Percentiles rank a stretch among this genome's conserved stretches.
Evolutionary conservation across 306 rosid genomes (phyloP).

Genomic region (Arachis hypogaea): DNA sequence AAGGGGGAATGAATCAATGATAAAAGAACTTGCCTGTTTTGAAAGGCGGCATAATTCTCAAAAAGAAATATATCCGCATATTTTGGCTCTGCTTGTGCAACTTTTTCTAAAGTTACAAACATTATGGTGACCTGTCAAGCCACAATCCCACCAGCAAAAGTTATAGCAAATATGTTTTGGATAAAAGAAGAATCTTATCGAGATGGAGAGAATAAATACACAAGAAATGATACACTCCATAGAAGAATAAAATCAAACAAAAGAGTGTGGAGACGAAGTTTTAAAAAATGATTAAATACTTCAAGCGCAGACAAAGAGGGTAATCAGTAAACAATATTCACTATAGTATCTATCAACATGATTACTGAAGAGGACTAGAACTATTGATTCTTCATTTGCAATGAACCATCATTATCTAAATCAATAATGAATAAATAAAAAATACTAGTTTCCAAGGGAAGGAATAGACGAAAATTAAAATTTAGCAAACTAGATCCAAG

Average conservation of each 20-base stretch:
- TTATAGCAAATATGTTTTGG: background rate
- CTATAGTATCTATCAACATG: background rate
- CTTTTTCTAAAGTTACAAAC: conserved; percentile 94
- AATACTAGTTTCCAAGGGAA: conserved; percentile 5
- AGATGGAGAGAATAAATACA: too few species aligned
- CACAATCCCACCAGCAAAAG: conserved; percentile 39
- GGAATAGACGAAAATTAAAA: background rate
- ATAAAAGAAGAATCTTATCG: too few species aligned
- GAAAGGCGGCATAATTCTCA: conserved; percentile 98
- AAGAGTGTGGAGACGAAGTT: background rate
- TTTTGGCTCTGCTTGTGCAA: conserved; percentile 84
- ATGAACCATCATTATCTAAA: conserved; percentile 15
- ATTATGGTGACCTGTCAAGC: conserved; percentile 85
- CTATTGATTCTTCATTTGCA: conserved; percentile 25
- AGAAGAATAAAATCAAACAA: too few species aligned
- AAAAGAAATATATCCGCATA: conserved; percentile 86
- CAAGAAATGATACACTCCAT: too few species aligned
- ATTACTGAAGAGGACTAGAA: conserved; percentile 1
- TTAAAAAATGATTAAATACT: conserved; percentile 1
- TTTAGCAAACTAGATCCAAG: background rate
- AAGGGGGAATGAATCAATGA: conserved; percentile 25
- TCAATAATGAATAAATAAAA: conserved; percentile 23
- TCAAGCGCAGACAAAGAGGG: conserved; percentile 20
- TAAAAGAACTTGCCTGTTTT: conserved; percentile 68
- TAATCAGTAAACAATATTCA: conserved; percentile 20